Base-by-base conservation (phyloP, 1,139 yeast species). In the Suhomyces terraborum region DNA sequence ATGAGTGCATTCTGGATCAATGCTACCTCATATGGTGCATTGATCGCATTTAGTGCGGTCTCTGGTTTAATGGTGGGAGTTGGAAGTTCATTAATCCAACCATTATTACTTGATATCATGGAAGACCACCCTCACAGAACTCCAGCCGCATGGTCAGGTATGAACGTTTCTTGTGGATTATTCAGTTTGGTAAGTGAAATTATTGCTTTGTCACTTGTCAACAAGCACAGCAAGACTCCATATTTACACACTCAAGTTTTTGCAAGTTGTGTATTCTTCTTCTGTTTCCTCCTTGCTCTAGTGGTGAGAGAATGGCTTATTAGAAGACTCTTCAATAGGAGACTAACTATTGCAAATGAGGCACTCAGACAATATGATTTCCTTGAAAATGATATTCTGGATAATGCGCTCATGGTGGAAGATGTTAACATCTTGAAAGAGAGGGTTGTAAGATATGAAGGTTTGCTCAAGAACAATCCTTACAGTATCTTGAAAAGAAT, bases 41-140 rank as follows among this genome's bases (percentile, higher is more conserved):
- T 83, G 39, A 55, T 82, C 19, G 79, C 73, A 1, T 80, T 82
- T 55, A 67, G 77, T 1, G 60, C 79, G 3, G 45, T 80, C n/a
- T 54, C 73, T 18, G 91, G 91, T 0, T 54, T 69, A 4, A 59
- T 75, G 9, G 63, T 80, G 41, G 91, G 89, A 32, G 75, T 82
- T n/a, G 84, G 82, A 10, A 77, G 82, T 53, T 77, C 81, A 9
- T 75, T 80, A 75, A 73, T 76, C 41, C 77, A 80, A 18, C 81
- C 87, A 1, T 55, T 84, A 39, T 75, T 79, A 7, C 77, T 83
- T 2, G 88, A 81, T 54, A 56, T 79, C 20, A 67, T 80, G 24
- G 34, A 40, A n/a, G 50, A 45, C 3, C 38, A 38, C 7, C 70
- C 75, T 3, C 62, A 64, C 3, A 69, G 72, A 34, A 70, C 82